These are phyloP conservation scores for Salix caprea DNA, from an alignment of 345 rosid genomes.

Conservation along the genomic window DNA sequence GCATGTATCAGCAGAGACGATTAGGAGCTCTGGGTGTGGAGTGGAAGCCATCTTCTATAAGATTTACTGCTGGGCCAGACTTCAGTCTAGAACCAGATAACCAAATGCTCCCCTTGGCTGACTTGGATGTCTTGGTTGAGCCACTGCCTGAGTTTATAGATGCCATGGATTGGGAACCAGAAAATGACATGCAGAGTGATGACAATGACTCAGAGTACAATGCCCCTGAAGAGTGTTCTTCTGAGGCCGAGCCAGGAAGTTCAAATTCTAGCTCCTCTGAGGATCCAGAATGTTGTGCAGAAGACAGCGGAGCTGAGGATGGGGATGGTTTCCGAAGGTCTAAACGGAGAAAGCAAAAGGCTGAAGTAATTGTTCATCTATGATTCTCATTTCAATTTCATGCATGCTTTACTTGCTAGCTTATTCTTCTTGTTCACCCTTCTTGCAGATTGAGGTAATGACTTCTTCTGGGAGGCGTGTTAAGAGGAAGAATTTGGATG, in stretches of 20 bases:
- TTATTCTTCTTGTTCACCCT: neutral
- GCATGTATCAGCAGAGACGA: slow-evolving; percentile 87
- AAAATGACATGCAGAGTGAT: slow-evolving; percentile 61
- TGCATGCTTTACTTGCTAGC: slow-evolving; percentile 8
- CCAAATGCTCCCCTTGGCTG: slow-evolving; percentile 83
- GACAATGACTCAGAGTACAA: slow-evolving; percentile 96
- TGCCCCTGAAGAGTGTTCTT: slow-evolving; percentile 69
- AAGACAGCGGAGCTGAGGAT: slow-evolving; percentile 57
- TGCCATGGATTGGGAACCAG: slow-evolving; percentile 95
- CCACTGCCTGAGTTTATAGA: slow-evolving; percentile 84
- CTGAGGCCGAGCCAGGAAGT: slow-evolving; percentile 71
- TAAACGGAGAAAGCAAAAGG: slow-evolving; percentile 63
- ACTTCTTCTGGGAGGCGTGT: slow-evolving; percentile 93
- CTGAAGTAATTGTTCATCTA: slow-evolving; percentile 46
- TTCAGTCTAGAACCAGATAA: slow-evolving; percentile 75
- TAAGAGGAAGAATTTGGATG: slow-evolving; percentile 80
- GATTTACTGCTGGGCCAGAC: slow-evolving; percentile 82
- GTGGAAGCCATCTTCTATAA: slow-evolving; percentile 77
- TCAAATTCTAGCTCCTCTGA: slow-evolving; percentile 55
- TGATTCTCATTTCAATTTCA: neutral
- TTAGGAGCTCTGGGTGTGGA: slow-evolving; percentile 87
- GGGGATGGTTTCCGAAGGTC: slow-evolving; percentile 67
- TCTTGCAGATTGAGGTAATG: slow-evolving; percentile 64
- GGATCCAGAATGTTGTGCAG: slow-evolving; percentile 54
- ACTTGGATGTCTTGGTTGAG: slow-evolving; percentile 70